These are phyloP conservation scores for Tylopilus balloui DNA, from an alignment of 768 basidiomycete species.

Conservation along the genomic window DNA sequence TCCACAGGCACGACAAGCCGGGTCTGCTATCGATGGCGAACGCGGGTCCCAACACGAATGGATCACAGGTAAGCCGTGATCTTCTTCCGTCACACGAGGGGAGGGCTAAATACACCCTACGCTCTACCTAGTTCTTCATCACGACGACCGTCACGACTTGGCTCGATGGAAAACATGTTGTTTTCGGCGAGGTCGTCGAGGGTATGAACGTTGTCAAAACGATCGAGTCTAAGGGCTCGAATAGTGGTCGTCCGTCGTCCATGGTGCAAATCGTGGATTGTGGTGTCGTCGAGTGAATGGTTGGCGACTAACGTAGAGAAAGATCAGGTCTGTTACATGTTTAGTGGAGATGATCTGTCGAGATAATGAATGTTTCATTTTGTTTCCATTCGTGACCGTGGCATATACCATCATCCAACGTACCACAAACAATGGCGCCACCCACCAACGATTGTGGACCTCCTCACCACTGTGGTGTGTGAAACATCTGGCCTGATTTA, in stretches of 20 bases:
- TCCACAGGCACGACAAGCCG: constrained; percentile 54
- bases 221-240: constrained; percentile 35
- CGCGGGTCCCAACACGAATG: constrained; percentile 76
- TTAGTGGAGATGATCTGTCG: not conserved
- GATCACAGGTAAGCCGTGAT: constrained; percentile 54
- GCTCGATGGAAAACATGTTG: constrained; percentile 43
- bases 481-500: too few relatives aligned
- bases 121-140: constrained; percentile 57
- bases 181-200: constrained; percentile 45
- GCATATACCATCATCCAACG: too few relatives aligned
- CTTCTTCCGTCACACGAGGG: not conserved
- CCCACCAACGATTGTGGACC: too few relatives aligned
- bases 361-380: constrained; percentile 6
- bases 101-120: not conserved
- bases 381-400: too few relatives aligned
- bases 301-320: not conserved
- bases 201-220: constrained; percentile 40
- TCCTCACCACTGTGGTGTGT: too few relatives aligned
- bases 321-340: not conserved
- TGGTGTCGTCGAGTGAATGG: constrained; percentile 42
- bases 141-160: constrained; percentile 70
- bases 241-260: constrained; percentile 24
- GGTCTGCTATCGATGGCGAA: constrained; percentile 85
- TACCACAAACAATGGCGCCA: too few relatives aligned
- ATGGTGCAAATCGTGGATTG: constrained; percentile 50